Evolutionary conservation across 805 yeast genomes (phyloP).

Genomic region (Lachancea mirantina): DNA sequence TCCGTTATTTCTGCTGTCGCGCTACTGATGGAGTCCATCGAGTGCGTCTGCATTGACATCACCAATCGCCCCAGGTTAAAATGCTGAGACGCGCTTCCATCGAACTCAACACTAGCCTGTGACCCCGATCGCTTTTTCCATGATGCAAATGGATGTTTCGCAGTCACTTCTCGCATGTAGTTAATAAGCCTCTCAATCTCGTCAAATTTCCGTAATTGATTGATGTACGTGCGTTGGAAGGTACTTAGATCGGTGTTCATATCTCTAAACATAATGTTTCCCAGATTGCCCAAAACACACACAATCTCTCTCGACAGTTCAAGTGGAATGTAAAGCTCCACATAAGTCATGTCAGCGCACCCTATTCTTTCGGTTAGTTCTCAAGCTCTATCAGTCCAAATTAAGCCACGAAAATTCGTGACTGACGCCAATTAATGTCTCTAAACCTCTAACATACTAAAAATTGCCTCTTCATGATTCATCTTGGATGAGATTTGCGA

Average conservation of each 20-base stretch:
- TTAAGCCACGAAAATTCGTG: constrained; percentile 3
- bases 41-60: constrained; percentile 22
- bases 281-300: constrained; percentile 77
- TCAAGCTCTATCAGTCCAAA: constrained; percentile 1
- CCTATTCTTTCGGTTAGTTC: constrained; percentile 25
- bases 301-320: constrained; percentile 84
- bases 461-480: constrained; percentile 35
- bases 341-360: constrained; percentile 95
- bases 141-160: constrained; percentile 35
- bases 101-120: constrained; percentile 31
- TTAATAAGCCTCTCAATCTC: constrained; percentile 72
- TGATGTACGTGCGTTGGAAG: constrained; percentile 87
- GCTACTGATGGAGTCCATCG: constrained; percentile 46
- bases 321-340: constrained; percentile 77
- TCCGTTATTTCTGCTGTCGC: constrained; percentile 52
- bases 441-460: constrained; percentile 26
- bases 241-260: constrained; percentile 72
- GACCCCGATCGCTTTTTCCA: too few species aligned
- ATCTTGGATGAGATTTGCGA: too few species aligned
- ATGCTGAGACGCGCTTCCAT: constrained; percentile 18
- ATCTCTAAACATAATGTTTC: constrained; percentile 82
- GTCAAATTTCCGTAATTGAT: constrained; percentile 75
- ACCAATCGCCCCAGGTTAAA: constrained; percentile 16
- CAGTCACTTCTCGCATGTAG: constrained; percentile 42
- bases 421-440: background rate